phyloP scores from a whole-genome alignment of 768 basidiomycete species.

The Pholiota molesta region DNA sequence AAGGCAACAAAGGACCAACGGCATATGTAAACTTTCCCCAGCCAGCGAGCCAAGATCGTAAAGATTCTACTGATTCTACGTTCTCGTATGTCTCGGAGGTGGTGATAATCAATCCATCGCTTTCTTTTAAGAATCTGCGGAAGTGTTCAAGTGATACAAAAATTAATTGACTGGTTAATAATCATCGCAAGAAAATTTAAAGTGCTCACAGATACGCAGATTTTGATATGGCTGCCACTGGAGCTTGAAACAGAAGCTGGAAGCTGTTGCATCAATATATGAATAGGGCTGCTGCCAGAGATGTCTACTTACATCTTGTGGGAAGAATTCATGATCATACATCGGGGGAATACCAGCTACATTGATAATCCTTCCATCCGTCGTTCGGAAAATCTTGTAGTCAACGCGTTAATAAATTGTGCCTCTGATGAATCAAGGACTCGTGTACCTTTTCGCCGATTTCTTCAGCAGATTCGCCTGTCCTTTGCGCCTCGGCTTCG shows the following conservation, averaged over 20 bases:
- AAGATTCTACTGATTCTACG: conserved; percentile 1
- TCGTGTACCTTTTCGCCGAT: conserved; percentile 3
- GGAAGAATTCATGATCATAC: conserved; percentile 19
- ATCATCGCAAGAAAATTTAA: too few relatives aligned
- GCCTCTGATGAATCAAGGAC: not conserved
- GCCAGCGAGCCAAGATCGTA: conserved; percentile 2
- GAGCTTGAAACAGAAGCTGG: not conserved
- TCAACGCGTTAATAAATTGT: not conserved
- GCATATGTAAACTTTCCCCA: conserved; percentile 6
- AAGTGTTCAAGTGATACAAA: not conserved
- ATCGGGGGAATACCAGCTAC: conserved; percentile 15
- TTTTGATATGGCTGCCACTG: not conserved
- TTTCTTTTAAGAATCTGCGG: conserved; percentile 6
- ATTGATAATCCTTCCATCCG: conserved; percentile 1
- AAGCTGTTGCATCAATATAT: not conserved
- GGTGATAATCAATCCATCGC: conserved; percentile 9
- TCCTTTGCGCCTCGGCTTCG: conserved; percentile 3
- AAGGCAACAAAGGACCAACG: conserved; percentile 15
- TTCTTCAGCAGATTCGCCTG: conserved; percentile 2
- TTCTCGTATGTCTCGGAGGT: conserved; percentile 12
- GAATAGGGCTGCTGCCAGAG: not conserved
- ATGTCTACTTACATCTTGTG: conserved; percentile 12
- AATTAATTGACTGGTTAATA: too few relatives aligned
- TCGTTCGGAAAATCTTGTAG: not conserved
- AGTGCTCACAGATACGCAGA: not conserved